These are phyloP conservation scores for Gardenia jasminoides DNA, from an alignment of 257 asterid genomes.

Conservation along the genomic window DNA sequence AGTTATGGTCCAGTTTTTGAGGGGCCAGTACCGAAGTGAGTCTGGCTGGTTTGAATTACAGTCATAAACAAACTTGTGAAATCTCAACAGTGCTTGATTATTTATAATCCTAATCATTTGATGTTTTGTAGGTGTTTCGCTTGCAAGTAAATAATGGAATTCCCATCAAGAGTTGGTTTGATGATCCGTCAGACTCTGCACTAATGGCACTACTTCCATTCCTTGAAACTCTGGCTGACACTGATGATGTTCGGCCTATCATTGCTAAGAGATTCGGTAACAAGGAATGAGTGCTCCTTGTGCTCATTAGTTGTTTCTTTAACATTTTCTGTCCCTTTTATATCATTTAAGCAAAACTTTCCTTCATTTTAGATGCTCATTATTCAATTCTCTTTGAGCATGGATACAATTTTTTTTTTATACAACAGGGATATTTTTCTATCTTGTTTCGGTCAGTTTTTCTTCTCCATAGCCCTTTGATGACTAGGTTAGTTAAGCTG, in stretches of 20 bases:
- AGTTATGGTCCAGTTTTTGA: background rate
- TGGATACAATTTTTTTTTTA: slow-evolving; percentile 39
- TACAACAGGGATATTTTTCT: slow-evolving; percentile 33
- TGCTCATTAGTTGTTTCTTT: slow-evolving; percentile 47
- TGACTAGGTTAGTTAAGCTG: slow-evolving; percentile 46
- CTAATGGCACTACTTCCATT: slow-evolving; percentile 84
- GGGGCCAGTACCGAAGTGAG: slow-evolving; percentile 2
- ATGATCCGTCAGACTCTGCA: slow-evolving; percentile 82
- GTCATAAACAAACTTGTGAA: background rate
- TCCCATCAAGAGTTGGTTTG: slow-evolving; percentile 97
- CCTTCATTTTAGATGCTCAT: slow-evolving; percentile 44
- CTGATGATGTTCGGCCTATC: slow-evolving; percentile 93
- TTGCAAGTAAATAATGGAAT: slow-evolving; percentile 96
- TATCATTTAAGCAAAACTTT: slow-evolving; percentile 26
- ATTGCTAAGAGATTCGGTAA: slow-evolving; percentile 93
- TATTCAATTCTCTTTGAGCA: slow-evolving; percentile 45
- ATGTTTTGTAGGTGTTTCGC: slow-evolving; percentile 77
- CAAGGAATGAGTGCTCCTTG: slow-evolving; percentile 92
- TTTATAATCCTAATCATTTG: slow-evolving; percentile 13
- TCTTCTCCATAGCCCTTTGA: slow-evolving; percentile 25
- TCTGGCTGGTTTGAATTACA: slow-evolving; percentile 4
- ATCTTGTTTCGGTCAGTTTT: slow-evolving; percentile 39
- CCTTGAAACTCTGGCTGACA: slow-evolving; percentile 81
- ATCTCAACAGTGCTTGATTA: background rate
- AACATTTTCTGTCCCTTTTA: slow-evolving; percentile 35